Base-by-base conservation (phyloP, 768 basidiomycete species). In the Heimioporus sp. region DNA sequence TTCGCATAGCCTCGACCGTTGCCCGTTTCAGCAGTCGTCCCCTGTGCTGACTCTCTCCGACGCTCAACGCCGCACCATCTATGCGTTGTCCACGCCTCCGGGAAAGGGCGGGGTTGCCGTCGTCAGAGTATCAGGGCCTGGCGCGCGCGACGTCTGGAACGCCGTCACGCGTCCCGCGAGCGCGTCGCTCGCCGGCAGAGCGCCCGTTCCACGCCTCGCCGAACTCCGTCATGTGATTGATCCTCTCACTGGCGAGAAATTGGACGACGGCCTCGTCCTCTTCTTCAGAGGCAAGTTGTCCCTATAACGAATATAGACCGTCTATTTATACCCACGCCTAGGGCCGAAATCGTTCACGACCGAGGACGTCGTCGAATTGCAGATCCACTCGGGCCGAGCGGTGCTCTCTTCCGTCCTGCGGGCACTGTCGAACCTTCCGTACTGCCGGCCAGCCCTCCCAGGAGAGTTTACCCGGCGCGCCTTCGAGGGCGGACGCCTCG, bases 391-490 rank as follows among this genome's bases (percentile, higher is more conserved):
- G 15, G 90, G 91, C 2, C 79, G 87, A 5, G 91, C 93, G 5
- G 77, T 94, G 28, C 79, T 93, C 61, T 72, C 84, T 3, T 81
- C 90, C 5, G 74, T 92, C 8, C 78, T 95, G 17, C 65, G 68
- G 2, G 81, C 86, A 4, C 75, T 95, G 2, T 78, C 83, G 11
- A 67, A 66, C 16, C 51, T 92, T 10, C 81, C 85, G 0, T 80
- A 73, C 50, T 83, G 84, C 46, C 82, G 93, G 4, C 86, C 86
- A 7, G 93, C 93, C 2, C 85, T 87, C 61, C 81, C 86, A 2
- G 93, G 93, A 28, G 93, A 96, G 69, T 96, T 96, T 62, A 94
- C 93, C 13, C 79, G 86, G 24, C 84, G 89, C 40, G 92, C 92
- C 0, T 90, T 92, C 56, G 72, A 85, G 24, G 85, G 81, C 17